phyloP scores from a whole-genome alignment of 371 early-diverging fungal species.

The Zychaea mexicana region DNA sequence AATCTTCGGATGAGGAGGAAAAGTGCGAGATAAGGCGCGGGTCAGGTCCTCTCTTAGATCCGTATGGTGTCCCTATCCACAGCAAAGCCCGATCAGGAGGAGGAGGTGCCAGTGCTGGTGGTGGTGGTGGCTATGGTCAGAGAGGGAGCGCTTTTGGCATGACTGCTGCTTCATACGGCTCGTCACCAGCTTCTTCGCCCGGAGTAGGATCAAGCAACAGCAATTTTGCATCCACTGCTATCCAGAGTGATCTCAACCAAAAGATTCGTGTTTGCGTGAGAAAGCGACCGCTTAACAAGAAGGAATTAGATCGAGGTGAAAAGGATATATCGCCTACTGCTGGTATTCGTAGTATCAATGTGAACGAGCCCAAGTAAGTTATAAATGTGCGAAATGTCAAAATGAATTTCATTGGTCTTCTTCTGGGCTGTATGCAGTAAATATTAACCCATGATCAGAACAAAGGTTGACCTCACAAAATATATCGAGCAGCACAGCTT shows the following conservation, averaged over 20 bases:
- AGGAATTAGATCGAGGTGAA: conserved; percentile 79
- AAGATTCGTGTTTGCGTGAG: conserved; percentile 94
- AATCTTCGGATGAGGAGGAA: conserved; percentile 20
- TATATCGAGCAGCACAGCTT: conserved; percentile 95
- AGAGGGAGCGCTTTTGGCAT: conserved; percentile 18
- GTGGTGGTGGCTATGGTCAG: background rate
- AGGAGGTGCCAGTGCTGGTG: background rate
- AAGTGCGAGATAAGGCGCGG: conserved; percentile 19
- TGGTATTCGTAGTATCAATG: conserved; percentile 67
- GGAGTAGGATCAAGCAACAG: background rate
- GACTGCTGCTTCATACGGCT: conserved; percentile 19
- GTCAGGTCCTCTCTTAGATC: conserved; percentile 39
- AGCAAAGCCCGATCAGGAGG: background rate
- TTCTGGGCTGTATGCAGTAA: background rate
- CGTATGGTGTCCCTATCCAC: conserved; percentile 44
- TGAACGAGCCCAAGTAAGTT: conserved; percentile 90
- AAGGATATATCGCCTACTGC: conserved; percentile 78
- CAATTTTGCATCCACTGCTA: conserved; percentile 4
- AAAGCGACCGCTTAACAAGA: conserved; percentile 88
- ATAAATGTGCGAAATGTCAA: too few relatives aligned
- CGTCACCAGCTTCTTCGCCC: conserved; percentile 13
- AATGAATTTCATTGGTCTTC: background rate
- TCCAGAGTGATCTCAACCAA: conserved; percentile 56
- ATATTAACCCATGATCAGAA: conserved; percentile 38
- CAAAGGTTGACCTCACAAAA: conserved; percentile 93